Evolutionary conservation across 148 eudicot genomes (phyloP), one percentile per base, ranked within the genome.

Genomic region (Spergularia marina): DNA sequence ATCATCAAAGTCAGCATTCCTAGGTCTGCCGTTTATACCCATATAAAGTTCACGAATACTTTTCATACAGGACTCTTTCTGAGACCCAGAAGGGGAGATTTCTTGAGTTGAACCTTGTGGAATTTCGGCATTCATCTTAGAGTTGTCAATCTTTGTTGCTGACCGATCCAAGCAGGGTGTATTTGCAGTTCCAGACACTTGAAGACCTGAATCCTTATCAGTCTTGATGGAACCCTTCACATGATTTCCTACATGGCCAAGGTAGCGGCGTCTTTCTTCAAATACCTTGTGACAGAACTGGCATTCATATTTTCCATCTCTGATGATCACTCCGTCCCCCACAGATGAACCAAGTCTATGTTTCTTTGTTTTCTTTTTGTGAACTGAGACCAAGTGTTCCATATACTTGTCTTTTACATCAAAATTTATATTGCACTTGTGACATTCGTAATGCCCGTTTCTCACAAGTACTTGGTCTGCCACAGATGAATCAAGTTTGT

Each of bases 251-350:
- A 85, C 87, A 81, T 89, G 90, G 61, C 87, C 84, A 63, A 79
- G 78, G 59, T 85, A 85, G 49, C 87, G 86, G 23, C 85, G 86
- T 71, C 81, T 75, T 79, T 85, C 93, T 54, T 85, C 79, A 76
- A 86, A 88, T 52, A 80, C 84, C 81, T 88, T 86, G 66, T 83
- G 82, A 61, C 89, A 89, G 69, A 86, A 83, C 80, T 86, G 87
- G 75, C 89, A 82, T 73, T 81, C 89, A 71, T 62, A 85, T 70
- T 85, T 89, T 53, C 89, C 89, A 67, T 88, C 84, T 70, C 74
- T 85, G 11, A 81, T 83, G 34, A 86, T 83, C 60, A 86, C 88
- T 17, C 87, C 88, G 20, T 85, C 85, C 58, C 83, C 79, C 55
- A 85, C 82, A 40, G 82, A 70, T 53, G 83, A 65, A 77, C 85